Percentiles rank a stretch among this genome's conserved stretches.
Evolutionary conservation across 176 grass and related monocot species (phyloP).

Genomic region (Tillandsia leiboldiana): DNA sequence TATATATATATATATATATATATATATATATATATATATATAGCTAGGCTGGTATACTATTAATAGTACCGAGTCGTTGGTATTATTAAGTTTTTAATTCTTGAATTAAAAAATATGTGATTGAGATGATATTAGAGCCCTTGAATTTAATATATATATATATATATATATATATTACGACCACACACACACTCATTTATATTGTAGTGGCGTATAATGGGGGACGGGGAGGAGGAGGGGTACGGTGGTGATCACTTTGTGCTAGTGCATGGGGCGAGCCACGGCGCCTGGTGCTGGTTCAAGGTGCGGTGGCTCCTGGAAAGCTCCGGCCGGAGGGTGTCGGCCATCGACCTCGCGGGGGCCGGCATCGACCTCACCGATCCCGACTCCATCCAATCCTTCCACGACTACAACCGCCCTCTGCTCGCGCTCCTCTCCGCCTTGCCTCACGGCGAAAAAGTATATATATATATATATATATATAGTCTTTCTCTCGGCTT

Average conservation of each 20-base stretch:
- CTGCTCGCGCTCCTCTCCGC: conserved; percentile 21
- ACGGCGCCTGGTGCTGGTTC: conserved; percentile 55
- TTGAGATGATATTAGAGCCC: too few species aligned
- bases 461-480: not conserved
- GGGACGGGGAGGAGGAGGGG: not conserved
- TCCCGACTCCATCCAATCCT: conserved; percentile 18
- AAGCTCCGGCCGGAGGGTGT: conserved; percentile 22
- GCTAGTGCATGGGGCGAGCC: conserved; percentile 43
- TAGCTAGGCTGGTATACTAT: too few species aligned
- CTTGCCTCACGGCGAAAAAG: conserved; percentile 27
- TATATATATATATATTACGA: too few species aligned
- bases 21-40: too few species aligned
- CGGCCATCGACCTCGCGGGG: conserved; percentile 36
- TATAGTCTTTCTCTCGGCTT: too few species aligned
- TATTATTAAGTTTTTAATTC: too few species aligned
- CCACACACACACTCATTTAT: not conserved
- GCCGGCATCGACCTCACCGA: conserved; percentile 30
- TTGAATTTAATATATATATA: too few species aligned
- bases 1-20: too few species aligned
- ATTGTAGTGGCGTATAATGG: not conserved
- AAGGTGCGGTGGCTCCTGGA: conserved; percentile 25
- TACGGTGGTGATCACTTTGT: conserved; percentile 23
- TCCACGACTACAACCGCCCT: conserved; percentile 29
- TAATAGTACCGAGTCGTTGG: too few species aligned
- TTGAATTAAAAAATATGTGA: too few species aligned